Percentiles rank a stretch among this genome's conserved stretches.
Evolutionary conservation across 129 eudicot species (phyloP).

Genomic region (Arctium lappa): DNA sequence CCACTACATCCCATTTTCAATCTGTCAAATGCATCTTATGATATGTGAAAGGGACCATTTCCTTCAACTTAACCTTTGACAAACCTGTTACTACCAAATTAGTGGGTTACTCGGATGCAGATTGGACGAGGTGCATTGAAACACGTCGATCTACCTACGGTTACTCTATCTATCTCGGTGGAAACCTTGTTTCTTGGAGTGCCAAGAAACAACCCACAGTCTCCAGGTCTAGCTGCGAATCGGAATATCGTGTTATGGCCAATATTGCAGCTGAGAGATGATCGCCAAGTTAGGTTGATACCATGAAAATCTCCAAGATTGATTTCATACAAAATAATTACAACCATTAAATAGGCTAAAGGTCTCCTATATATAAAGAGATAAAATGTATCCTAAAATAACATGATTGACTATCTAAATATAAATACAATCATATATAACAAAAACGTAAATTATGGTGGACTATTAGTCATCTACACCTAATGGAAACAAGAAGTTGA

Average conservation of each 20-base stretch:
- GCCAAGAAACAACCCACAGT: neutral
- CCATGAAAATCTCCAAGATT: neutral
- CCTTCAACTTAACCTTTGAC: no score
- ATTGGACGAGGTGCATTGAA: neutral
- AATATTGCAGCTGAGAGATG: neutral
- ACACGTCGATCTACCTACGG: neutral
- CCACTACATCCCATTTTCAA: no score
- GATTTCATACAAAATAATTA: no score
- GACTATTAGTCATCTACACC: conserved; percentile 72
- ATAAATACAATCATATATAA: neutral
- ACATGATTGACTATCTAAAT: no score
- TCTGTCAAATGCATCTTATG: no score
- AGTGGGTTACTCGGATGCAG: no score
- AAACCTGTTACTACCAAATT: no score
- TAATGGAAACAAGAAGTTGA: conserved; percentile 86
- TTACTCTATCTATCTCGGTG: neutral
- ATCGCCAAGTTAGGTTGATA: no score
- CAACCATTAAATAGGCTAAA: no score
- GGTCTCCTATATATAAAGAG: no score
- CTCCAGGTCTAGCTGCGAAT: neutral
- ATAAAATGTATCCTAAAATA: no score
- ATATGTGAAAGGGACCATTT: no score
- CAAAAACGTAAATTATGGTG: neutral
- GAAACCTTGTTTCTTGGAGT: neutral
- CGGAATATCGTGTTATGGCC: neutral